Percentiles rank a stretch among this genome's conserved stretches.
These are phyloP conservation scores for Starmerella kuoi DNA, from an alignment of 805 yeast genomes.

Conservation along the genomic window DNA sequence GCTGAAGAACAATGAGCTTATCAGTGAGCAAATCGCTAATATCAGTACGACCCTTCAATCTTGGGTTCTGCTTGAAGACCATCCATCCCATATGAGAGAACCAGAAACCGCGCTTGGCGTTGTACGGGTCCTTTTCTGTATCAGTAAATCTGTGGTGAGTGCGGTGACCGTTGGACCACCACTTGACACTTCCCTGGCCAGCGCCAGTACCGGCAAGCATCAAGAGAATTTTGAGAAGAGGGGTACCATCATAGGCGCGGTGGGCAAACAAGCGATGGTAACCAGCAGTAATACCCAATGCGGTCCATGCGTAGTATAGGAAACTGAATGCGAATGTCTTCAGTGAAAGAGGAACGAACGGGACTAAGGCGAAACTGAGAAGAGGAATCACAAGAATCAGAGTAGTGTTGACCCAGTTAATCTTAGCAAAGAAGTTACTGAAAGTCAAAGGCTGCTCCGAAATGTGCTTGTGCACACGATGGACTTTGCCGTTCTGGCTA, in stretches of 20 bases:
- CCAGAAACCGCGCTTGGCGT: slow-evolving; percentile 63
- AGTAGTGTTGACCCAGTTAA: slow-evolving; percentile 61
- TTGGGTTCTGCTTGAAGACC: slow-evolving; percentile 52
- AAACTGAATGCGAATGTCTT: slow-evolving; percentile 46
- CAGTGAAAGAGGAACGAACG: slow-evolving; percentile 35
- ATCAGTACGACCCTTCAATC: slow-evolving; percentile 52
- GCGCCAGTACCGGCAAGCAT: slow-evolving; percentile 57
- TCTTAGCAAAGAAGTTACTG: slow-evolving; percentile 56
- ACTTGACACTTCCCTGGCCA: slow-evolving; percentile 61
- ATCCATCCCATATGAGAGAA: slow-evolving; percentile 89
- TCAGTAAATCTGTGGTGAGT: slow-evolving; percentile 87
- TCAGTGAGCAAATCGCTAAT: slow-evolving; percentile 52
- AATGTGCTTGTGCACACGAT: slow-evolving; percentile 36
- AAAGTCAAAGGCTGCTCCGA: slow-evolving; percentile 68
- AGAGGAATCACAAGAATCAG: slow-evolving; percentile 47
- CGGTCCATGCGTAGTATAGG: slow-evolving; percentile 45
- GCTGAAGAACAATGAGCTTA: slow-evolving; percentile 52
- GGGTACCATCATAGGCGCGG: slow-evolving; percentile 39
- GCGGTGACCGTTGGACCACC: slow-evolving; percentile 76
- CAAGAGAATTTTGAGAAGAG: slow-evolving; percentile 37
- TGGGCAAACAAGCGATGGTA: slow-evolving; percentile 73
- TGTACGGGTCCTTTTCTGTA: slow-evolving; percentile 80
- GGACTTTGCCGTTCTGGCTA: slow-evolving; percentile 16
- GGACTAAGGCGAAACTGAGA: slow-evolving; percentile 35
- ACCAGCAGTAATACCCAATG: slow-evolving; percentile 68